Base-by-base conservation (phyloP, 2,329 filamentous ascomycete species). In the Penicillium sp. region DNA sequence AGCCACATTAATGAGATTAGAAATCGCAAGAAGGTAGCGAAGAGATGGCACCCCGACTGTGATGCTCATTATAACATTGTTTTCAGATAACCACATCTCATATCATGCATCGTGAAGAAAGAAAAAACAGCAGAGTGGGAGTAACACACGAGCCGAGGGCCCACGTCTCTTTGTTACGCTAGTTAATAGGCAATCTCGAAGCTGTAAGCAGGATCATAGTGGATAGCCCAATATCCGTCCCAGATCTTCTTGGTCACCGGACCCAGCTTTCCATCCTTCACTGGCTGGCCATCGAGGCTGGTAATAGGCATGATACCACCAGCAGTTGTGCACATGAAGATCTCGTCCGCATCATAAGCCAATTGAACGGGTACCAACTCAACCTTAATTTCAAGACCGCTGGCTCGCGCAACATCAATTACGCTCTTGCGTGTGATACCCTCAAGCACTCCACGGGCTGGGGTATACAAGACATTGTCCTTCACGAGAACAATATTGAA, bases 241-340 rank as follows among this genome's bases (percentile, higher is more conserved):
- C 79, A 81, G 19, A 81, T 80, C 47, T 62, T 69, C 64, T 67
- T 73, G 0, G 79, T 81, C 11, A 81, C 63, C 1, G 74, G 69
- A 0, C 79, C 79, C 26, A 80, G 51, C 59, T 74, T 71, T 0
- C 78, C 79, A 50, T 68, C 68, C 2, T 69, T 70, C 0, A 81
- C 66, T 0, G 70, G 68, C 47, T 71, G 58, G 0, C 73, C 78
- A 60, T 82, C 79, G 2, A 81, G 64, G 0, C 49, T 55, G 0
- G 77, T 79, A 26, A 82, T 79, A 0, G 79, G 79, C 79, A 81
- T 81, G 16, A 81, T 73, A 0, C 79, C 79, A 1, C 79, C 79
- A 0, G 79, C 79, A 13, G 79, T 81, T 0, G 79, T 81, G 55
- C 73, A 80, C 78, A 81, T 80, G 29, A 82, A 75, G 4, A 81